Conservation (phyloP, 192 early-diverging fungal genomes). For the Coemansia sp. region DNA sequence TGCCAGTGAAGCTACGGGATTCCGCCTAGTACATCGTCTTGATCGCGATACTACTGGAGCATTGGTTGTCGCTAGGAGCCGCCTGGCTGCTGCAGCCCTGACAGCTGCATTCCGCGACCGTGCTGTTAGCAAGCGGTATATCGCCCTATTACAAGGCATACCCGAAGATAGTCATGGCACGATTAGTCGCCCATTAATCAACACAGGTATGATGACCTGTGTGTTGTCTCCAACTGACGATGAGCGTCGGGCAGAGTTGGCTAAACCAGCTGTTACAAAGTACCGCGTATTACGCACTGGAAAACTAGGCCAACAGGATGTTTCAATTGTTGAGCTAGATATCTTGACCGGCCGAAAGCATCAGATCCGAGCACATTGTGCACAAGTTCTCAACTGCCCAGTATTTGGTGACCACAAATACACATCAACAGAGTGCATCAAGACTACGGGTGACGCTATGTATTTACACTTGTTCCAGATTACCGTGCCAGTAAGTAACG, state of each 20-base stretch:
- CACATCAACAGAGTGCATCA: not conserved
- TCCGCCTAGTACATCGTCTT: conserved; percentile 35
- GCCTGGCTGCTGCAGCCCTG: conserved; percentile 17
- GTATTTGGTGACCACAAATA: conserved; percentile 41
- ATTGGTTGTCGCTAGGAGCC: conserved; percentile 21
- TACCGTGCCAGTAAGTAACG: conserved; percentile 18
- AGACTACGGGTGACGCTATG: conserved; percentile 1
- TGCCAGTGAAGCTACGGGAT: conserved; percentile 4
- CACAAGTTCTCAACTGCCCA: conserved; percentile 31
- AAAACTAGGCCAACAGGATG: not conserved
- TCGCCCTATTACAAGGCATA: conserved; percentile 25
- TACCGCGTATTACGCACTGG: conserved; percentile 24
- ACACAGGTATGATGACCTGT: not conserved
- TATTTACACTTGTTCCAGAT: conserved; percentile 30
- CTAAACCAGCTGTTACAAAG: conserved; percentile 19
- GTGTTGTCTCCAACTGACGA: not conserved
- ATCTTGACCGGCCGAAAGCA: conserved; percentile 46
- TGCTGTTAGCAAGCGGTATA: conserved; percentile 21
- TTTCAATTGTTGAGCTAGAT: conserved; percentile 20
- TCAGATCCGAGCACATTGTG: conserved; percentile 45
- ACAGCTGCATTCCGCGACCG: conserved; percentile 26
- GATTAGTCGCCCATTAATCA: conserved; percentile 13
- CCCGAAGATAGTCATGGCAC: conserved; percentile 6
- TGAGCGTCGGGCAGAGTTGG: not conserved
- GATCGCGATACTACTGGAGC: conserved; percentile 39